Evolutionary conservation across 208 protist species (phyloP).

Genomic region (Leishmania turanica): DNA sequence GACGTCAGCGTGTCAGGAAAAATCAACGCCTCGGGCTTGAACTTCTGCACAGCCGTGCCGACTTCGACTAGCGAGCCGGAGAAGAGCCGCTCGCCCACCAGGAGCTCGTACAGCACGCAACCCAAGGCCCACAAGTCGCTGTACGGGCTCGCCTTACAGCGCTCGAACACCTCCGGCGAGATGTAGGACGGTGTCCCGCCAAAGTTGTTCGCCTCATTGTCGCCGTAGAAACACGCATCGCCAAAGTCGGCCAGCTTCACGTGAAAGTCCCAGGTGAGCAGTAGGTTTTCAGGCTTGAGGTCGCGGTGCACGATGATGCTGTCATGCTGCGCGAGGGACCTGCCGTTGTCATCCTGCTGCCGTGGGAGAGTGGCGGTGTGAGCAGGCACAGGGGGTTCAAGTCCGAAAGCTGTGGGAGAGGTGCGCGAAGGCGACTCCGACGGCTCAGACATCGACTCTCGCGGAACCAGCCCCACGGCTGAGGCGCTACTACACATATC

Average conservation of each 20-base stretch:
- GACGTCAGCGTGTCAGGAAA: slow-evolving; percentile 32
- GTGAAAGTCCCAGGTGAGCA: slow-evolving; percentile 73
- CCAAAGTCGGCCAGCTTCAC: slow-evolving; percentile 80
- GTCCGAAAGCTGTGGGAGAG: background rate
- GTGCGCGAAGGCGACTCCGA: background rate
- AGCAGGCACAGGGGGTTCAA: background rate
- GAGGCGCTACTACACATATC: background rate
- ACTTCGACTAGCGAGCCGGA: slow-evolving; percentile 22
- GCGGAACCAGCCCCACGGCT: background rate
- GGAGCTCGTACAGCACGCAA: slow-evolving; percentile 96
- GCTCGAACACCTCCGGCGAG: slow-evolving; percentile 84
- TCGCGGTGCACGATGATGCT: slow-evolving; percentile 82
- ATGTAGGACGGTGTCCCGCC: slow-evolving; percentile 80
- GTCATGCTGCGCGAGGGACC: slow-evolving; percentile 22
- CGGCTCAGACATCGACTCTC: background rate
- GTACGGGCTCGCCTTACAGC: slow-evolving; percentile 75
- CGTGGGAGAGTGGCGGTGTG: background rate
- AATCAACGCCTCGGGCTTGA: slow-evolving; percentile 57
- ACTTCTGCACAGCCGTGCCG: slow-evolving; percentile 52
- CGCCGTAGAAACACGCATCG: slow-evolving; percentile 74
- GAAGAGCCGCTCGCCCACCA: slow-evolving; percentile 28
- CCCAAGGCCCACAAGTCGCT: slow-evolving; percentile 99
- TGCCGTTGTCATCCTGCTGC: slow-evolving; percentile 12
- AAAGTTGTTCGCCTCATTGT: slow-evolving; percentile 66
- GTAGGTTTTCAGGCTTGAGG: slow-evolving; percentile 87